Conservation (phyloP, 2,329 filamentous ascomycete species). For the Calonectria henricotiae region DNA sequence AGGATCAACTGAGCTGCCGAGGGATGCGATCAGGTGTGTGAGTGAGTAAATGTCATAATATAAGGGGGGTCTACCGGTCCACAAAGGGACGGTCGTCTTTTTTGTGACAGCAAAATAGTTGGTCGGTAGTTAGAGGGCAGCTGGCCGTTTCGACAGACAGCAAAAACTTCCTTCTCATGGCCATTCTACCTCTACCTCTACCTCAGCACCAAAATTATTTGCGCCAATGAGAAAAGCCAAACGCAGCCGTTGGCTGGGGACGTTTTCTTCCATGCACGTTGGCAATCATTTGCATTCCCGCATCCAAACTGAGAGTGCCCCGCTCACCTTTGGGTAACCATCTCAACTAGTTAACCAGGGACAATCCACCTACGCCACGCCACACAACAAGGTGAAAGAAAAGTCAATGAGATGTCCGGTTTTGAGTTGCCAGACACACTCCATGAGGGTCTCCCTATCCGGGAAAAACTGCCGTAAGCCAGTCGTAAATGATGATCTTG, state of each 20-base stretch:
- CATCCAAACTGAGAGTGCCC: not conserved
- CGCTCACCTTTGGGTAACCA: not conserved
- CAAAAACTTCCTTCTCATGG: not conserved
- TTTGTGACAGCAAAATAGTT: no score
- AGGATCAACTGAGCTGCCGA: not conserved
- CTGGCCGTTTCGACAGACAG: no score
- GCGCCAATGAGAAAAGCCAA: not conserved
- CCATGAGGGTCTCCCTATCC: not conserved
- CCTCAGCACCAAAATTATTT: not conserved
- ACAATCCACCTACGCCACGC: not conserved
- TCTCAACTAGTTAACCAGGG: not conserved
- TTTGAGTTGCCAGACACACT: not conserved
- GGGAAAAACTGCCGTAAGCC: not conserved
- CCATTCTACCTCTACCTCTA: not conserved
- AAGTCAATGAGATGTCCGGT: not conserved
- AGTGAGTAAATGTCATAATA: not conserved
- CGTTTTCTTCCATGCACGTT: not conserved
- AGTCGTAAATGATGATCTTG: not conserved
- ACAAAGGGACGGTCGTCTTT: no score
- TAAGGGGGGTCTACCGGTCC: no score
- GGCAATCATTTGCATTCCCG: not conserved
- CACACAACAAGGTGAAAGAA: not conserved
- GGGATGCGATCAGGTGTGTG: not conserved
- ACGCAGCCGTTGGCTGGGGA: no score
- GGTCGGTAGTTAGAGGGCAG: no score